Evolutionary conservation across 75 land plant species (phyloP), one percentile per base, ranked within the genome.

Genomic region (Cupressus sempervirens): DNA sequence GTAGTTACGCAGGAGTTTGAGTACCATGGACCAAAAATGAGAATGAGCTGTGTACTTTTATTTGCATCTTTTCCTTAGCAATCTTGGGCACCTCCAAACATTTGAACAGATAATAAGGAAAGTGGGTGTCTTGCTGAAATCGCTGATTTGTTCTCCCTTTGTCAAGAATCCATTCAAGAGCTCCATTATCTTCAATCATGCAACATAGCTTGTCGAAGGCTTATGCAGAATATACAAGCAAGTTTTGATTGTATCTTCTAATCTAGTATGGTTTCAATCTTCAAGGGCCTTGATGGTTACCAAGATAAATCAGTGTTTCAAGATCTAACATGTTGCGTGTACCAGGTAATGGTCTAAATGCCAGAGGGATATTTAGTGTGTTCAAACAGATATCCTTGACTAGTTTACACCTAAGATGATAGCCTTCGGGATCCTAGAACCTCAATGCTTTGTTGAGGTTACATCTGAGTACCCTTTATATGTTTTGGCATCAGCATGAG

Each of bases 1-100:
- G 83, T 34, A 82, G 83, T 30, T 82, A 82, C 53, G 83, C 83
- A 82, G 83, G 65, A 3, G 83, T 82, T 29, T 82, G 65, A 82
- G 54, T 79, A 30, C 26, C 74, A 70, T 30, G 32, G 35, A 70
- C 34, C 74, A 70, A 70, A 32, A 70, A 70, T 32, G 74, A 70
- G 36, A 70, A 70, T 32, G 74, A 32, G 35, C 34, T 30, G 20
- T 5, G 65, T 58, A 58, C 20, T 58, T n/a, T 20, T 58, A 58
- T 58, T 18, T 58, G 23, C 23, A 58, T 26, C 65, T 18, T 58
- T 58, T 58, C 65, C 65, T 58, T 58, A 4, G 65, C 34, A 70
- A 70, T 32, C 32, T 32, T 32, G 11, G 11, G 74, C 11, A 34
- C 34, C 35, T 70, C 74, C 35, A 70, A 70, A 70, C 11, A 32